Conservation (phyloP, 139 green algal genomes). For the Yamagishiella unicocca region DNA sequence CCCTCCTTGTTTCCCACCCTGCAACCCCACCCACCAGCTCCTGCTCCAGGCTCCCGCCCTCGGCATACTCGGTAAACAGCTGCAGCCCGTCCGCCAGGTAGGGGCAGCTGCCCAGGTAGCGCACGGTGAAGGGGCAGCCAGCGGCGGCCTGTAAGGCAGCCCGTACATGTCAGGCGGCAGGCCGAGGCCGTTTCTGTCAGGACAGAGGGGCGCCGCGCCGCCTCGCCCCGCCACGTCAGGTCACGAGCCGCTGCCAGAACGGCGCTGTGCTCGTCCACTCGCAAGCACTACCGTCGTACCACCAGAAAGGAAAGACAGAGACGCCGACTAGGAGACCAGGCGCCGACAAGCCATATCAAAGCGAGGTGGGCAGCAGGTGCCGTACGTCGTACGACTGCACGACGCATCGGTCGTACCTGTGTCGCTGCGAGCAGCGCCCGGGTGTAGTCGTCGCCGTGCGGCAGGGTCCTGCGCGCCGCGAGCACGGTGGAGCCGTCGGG, state of each 20-base stretch:
- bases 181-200: neutral
- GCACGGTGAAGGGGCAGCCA: neutral
- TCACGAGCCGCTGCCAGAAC: neutral
- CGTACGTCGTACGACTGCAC: too few relatives aligned
- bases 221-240: neutral
- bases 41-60: neutral
- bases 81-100: neutral
- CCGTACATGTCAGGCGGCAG: neutral
- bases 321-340: too few relatives aligned
- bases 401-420: neutral
- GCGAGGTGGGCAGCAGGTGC: too few relatives aligned
- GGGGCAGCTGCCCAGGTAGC: conserved; percentile 1
- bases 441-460: too few relatives aligned
- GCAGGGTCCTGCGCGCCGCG: conserved; percentile 13
- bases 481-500: neutral
- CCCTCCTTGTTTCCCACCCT: neutral
- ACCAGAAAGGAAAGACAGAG: too few relatives aligned
- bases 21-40: neutral
- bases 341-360: too few relatives aligned
- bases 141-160: neutral
- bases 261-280: too few relatives aligned
- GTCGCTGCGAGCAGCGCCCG: neutral
- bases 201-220: neutral
- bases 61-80: conserved; percentile 12
- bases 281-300: too few relatives aligned